Conservation (phyloP, 2,329 filamentous ascomycete genomes). For the Hortaea werneckii region DNA sequence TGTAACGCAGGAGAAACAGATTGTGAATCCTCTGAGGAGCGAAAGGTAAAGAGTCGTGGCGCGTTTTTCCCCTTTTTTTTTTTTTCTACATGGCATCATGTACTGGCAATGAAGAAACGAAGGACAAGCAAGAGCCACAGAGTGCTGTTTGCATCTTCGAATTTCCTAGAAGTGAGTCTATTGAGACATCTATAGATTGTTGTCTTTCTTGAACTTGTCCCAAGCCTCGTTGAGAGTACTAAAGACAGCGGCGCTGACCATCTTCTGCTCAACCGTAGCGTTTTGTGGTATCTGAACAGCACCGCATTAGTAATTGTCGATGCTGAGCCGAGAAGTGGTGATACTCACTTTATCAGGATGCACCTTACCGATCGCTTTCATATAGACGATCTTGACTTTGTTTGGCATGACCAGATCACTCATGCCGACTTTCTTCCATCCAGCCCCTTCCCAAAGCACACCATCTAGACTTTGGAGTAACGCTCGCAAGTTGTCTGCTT, state of each 20-base stretch:
- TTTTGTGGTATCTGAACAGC: conserved; percentile 46
- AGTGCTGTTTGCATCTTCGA: too few species aligned
- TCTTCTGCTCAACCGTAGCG: conserved; percentile 57
- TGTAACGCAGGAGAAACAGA: too few species aligned
- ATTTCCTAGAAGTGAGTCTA: not conserved
- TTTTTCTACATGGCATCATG: too few species aligned
- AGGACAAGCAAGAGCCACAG: too few species aligned
- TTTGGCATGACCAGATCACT: conserved; percentile 84
- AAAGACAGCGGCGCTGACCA: conserved; percentile 57
- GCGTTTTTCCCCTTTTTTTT: too few species aligned
- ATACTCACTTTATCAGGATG: conserved; percentile 92
- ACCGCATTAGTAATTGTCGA: too few species aligned
- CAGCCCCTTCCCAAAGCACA: conserved; percentile 83
- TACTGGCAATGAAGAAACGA: too few species aligned
- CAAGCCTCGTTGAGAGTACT: conserved; percentile 57
- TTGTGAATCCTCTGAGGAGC: too few species aligned
- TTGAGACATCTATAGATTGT: conserved; percentile 36
- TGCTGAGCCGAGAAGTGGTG: not conserved
- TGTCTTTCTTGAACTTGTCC: conserved; percentile 58
- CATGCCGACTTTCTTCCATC: conserved; percentile 95
- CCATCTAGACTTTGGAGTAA: conserved; percentile 76
- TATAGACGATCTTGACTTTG: conserved; percentile 95
- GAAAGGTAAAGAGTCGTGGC: too few species aligned
- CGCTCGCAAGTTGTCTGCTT: conserved; percentile 83
- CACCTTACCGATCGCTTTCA: conserved; percentile 98